These are phyloP conservation scores for Myxozyma lipomycoides DNA, from an alignment of 805 yeast species.

Conservation along the genomic window DNA sequence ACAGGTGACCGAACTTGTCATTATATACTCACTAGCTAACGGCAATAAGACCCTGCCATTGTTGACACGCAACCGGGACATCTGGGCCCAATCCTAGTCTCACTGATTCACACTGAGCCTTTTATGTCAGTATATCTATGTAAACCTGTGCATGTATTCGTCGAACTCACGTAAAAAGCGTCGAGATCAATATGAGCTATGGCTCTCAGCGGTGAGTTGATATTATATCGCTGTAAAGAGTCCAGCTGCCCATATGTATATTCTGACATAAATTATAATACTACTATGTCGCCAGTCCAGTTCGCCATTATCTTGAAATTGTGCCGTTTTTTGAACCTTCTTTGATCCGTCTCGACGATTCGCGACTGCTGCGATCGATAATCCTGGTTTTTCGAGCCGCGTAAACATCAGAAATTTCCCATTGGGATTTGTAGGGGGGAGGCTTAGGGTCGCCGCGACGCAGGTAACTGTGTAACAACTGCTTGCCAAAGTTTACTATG, in stretches of 20 bases:
- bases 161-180: constrained; percentile 90
- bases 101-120: constrained; percentile 80
- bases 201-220: constrained; percentile 53
- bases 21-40: constrained; percentile 44
- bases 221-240: constrained; percentile 8
- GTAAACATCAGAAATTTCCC: too few species aligned
- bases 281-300: too few species aligned
- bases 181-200: constrained; percentile 86
- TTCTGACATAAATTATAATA: constrained; percentile 1
- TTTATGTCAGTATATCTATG: neutral
- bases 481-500: too few species aligned
- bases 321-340: too few species aligned
- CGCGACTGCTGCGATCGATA: too few species aligned
- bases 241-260: constrained; percentile 15
- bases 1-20: neutral
- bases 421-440: too few species aligned
- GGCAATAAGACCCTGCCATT: constrained; percentile 88
- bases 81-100: constrained; percentile 59
- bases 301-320: too few species aligned
- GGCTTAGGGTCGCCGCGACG: too few species aligned
- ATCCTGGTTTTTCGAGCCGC: too few species aligned
- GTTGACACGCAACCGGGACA: constrained; percentile 90
- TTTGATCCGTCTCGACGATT: too few species aligned
- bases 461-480: too few species aligned
- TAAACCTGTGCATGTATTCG: constrained; percentile 6